phyloP scores from a whole-genome alignment of 139 green algal species.

The Pleodorina starrii region DNA sequence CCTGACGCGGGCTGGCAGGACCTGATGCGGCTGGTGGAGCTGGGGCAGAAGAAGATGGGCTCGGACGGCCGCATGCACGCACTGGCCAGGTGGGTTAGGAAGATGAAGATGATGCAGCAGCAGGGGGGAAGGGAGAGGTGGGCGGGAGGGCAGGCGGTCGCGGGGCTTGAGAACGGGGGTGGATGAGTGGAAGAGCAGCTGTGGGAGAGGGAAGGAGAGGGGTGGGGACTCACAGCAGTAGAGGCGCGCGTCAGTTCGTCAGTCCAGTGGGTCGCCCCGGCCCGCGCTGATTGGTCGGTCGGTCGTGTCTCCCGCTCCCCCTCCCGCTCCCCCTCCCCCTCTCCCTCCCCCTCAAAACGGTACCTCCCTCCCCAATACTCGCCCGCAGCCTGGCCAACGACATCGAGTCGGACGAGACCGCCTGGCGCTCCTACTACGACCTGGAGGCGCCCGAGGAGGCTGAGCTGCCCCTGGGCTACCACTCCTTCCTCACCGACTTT shows the following conservation, averaged over 20 bases:
- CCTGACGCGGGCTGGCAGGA: conserved; percentile 90
- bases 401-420: conserved; percentile 74
- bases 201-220: too few relatives aligned
- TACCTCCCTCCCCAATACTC: too few relatives aligned
- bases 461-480: conserved; percentile 72
- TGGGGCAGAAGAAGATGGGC: conserved; percentile 61
- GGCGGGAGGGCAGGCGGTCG: neutral
- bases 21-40: conserved; percentile 77
- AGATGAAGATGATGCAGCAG: neutral
- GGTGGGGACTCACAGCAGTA: too few relatives aligned
- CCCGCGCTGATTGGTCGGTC: too few relatives aligned
- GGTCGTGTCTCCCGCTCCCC: too few relatives aligned
- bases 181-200: too few relatives aligned
- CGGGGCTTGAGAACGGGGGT: too few relatives aligned
- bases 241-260: too few relatives aligned
- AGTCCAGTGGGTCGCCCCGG: too few relatives aligned
- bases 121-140: neutral
- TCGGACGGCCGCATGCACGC: conserved; percentile 52
- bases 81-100: conserved; percentile 36
- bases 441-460: conserved; percentile 71
- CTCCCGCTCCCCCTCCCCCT: too few relatives aligned
- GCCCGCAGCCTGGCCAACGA: conserved; percentile 70
- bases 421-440: conserved; percentile 83
- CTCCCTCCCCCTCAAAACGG: too few relatives aligned
- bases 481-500: conserved; percentile 75